Percentiles rank a stretch among this genome's conserved stretches.
Conservation (phyloP, 208 protist species). For the Borovskyia barvae region DNA sequence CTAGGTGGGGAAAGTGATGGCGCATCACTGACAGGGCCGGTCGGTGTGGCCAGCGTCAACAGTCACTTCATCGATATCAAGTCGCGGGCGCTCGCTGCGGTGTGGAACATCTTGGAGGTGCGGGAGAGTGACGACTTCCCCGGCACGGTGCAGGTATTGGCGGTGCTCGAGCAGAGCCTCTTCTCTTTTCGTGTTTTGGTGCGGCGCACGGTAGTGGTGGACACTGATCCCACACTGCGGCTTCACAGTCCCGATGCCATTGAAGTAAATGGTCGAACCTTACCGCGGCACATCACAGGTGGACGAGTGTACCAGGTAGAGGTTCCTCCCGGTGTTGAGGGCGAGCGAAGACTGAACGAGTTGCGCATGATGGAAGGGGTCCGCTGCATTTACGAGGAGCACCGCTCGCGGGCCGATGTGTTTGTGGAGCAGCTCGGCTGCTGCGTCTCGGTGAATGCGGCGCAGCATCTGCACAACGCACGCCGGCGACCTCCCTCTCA, state of each 20-base stretch:
- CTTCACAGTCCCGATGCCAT: conserved; percentile 11
- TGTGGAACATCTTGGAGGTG: conserved; percentile 84
- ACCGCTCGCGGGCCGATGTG: conserved; percentile 49
- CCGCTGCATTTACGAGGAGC: conserved; percentile 70
- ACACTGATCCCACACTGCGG: conserved; percentile 31
- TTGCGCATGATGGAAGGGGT: conserved; percentile 65
- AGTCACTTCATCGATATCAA: conserved; percentile 84
- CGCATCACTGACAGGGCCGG: neutral
- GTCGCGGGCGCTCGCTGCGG: conserved; percentile 58
- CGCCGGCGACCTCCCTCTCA: conserved; percentile 31
- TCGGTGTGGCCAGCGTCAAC: conserved; percentile 14
- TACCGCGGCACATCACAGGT: conserved; percentile 48
- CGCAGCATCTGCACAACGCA: conserved; percentile 49
- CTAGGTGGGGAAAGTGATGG: neutral
- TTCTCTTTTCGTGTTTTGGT: conserved; percentile 72
- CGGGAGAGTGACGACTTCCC: conserved; percentile 50
- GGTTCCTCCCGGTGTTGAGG: conserved; percentile 47
- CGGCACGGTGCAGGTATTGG: conserved; percentile 62
- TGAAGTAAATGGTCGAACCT: conserved; percentile 43
- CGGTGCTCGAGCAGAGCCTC: conserved; percentile 53
- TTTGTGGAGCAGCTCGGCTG: conserved; percentile 73
- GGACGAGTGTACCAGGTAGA: conserved; percentile 55
- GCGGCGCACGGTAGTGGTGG: conserved; percentile 61
- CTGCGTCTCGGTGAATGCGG: conserved; percentile 50
- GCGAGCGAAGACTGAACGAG: conserved; percentile 70